Evolutionary conservation across 768 basidiomycete species (phyloP), one percentile per base, ranked within the genome.

Genomic region (Trametes cubensis): DNA sequence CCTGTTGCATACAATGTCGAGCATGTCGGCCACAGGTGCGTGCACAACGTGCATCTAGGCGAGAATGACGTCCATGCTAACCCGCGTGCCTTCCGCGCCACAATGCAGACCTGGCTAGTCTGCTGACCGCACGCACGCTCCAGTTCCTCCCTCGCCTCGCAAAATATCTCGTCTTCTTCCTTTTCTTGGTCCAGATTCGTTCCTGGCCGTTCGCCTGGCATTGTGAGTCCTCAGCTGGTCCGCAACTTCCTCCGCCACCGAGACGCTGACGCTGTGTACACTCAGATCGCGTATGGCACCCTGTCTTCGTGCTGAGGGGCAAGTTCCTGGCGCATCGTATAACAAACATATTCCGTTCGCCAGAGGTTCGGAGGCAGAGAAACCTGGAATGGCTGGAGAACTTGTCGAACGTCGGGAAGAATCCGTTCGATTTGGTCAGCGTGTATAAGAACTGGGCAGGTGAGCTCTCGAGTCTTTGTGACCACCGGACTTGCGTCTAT

Each of bases 181-280:
- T 90, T 0, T 74, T 90, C 50, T 68, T 89, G n/a, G 42, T 85
- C 20, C 89, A 90, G 61, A 61, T 75, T 18, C 82, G 84, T 20
- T 87, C 87, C 15, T 80, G 83, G 70, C 89, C 89, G 1, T 69
- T 88, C 21, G 77, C 77, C 28, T 91, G 89, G 88, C 89, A 90
- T 67, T 66, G 89, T 90, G 68, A 70, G 88, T 81, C 46, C 23
- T 14, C 1, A 25, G 23, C 3, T 25, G 46, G 39, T 59, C 17
- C 20, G 66, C 55, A 46, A 15, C 30, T 55, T 28, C 38, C 30
- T 4, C 20, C 38, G 40, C 15, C 7, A 25, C 15, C 25, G 25
- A 49, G 34, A 42, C 1, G 53, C 44, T 53, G 2, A n/a, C 20
- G 51, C 20, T 26, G 14, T 17, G 14, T 15, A 14, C 21, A 59